phyloP scores from a whole-genome alignment of 1,284 basidiomycete genomes.

The Anthracocystis setariae region DNA sequence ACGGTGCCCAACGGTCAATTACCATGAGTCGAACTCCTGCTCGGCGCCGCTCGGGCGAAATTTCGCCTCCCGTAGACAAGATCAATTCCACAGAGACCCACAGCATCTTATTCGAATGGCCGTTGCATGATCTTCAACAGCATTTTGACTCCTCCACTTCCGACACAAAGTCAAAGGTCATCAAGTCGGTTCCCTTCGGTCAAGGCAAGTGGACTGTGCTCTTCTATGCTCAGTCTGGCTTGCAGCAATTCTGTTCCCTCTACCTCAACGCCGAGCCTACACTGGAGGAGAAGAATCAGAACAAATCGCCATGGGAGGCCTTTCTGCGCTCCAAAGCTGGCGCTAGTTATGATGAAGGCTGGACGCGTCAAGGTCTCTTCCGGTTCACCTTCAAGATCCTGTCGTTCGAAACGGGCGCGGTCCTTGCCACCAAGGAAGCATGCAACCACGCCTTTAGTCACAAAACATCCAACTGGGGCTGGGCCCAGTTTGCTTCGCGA shows the following conservation, averaged over 20 bases:
- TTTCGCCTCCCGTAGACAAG: conserved; percentile 30
- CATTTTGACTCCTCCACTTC: conserved; percentile 67
- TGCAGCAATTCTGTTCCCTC: conserved; percentile 59
- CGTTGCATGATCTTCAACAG: conserved; percentile 64
- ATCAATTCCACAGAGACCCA: conserved; percentile 38
- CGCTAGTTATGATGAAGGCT: conserved; percentile 72
- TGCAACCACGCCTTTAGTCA: conserved; percentile 83
- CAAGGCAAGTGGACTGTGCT: conserved; percentile 59
- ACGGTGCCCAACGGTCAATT: not conserved
- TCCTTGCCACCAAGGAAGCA: conserved; percentile 72
- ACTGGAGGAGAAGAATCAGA: conserved; percentile 38
- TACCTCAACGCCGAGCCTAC: conserved; percentile 63
- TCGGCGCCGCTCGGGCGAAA: conserved; percentile 30
- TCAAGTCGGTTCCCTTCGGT: conserved; percentile 65
- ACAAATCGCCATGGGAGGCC: conserved; percentile 32
- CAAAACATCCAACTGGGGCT: conserved; percentile 72
- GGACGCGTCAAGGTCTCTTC: conserved; percentile 83
- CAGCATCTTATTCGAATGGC: conserved; percentile 58
- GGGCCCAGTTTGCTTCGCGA: conserved; percentile 77
- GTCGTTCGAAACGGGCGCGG: conserved; percentile 72
- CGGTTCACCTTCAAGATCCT: conserved; percentile 83
- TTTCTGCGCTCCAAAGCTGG: conserved; percentile 18
- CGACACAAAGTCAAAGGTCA: conserved; percentile 68
- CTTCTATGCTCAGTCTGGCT: conserved; percentile 62
- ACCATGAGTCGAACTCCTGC: conserved; percentile 30